Base-by-base conservation (phyloP, 805 yeast species). In the Starmerella roubikii region DNA sequence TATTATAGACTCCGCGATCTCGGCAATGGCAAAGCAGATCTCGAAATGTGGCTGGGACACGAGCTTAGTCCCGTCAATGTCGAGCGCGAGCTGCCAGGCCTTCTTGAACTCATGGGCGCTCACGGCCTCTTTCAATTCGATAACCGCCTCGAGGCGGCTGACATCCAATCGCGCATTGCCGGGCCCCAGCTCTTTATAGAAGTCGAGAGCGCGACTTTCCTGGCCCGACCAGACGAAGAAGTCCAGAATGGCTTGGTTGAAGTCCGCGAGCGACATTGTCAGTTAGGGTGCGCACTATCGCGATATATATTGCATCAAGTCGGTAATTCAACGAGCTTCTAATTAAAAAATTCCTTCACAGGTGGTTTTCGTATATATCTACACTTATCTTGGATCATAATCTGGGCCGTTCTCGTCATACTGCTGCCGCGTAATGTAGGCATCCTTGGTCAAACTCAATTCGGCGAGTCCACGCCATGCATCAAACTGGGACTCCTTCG, bases 381-480 rank as follows among this genome's bases (percentile, higher is more conserved):
- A 25, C 12, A 12, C 13, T n/a, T n/a, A n/a, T n/a, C n/a, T n/a
- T n/a, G n/a, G n/a, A n/a, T n/a, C n/a, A 22, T 85, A 88, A 39
- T 83, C 95, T 0, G 82, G 66, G 0, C 98, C 99, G 66, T 70
- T 72, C 57, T 91, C 98, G 32, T 77, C 78, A 54, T 84, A 91
- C 46, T 86, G 94, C 39, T 67, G 59, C 47, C 68, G 72, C 0
- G 91, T 69, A 19, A 88, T 64, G 42, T 67, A 73, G 9, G 72
- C 61, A 2, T 60, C 49, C 21, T 63, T 50, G 18, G 69, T 65
- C 3, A 51, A 50, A 5, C 86, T 64, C 81, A 94, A 82, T 51
- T 71, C 69, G 11, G 82, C 76, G 93, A 91, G 85, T 22, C 98
- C 98, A 52, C 67, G 76, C 97, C 98, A 91, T 1, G 96, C 73